Evolutionary conservation across 805 yeast species (phyloP).

Genomic region (Tetrapisispora iriomotensis): DNA sequence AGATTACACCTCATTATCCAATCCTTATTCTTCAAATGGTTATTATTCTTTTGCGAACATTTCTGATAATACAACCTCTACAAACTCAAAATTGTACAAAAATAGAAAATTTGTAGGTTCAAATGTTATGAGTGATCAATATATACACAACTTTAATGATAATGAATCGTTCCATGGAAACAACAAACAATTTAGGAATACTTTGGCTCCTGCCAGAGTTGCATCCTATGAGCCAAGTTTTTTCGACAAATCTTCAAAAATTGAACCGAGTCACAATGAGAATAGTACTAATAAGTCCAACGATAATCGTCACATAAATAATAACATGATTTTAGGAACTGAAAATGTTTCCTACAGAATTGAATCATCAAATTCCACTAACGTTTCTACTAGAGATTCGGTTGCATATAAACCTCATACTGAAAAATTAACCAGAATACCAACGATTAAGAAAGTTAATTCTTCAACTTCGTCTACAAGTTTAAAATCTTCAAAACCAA

Average conservation of each 20-base stretch:
- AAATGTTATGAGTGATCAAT: neutral
- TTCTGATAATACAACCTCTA: slow-evolving; percentile 28
- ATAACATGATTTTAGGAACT: neutral
- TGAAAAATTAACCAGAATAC: slow-evolving; percentile 5
- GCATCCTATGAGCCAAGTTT: neutral
- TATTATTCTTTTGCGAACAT: slow-evolving; percentile 31
- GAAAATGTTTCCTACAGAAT: slow-evolving; percentile 24
- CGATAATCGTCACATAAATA: neutral
- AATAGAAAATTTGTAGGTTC: neutral
- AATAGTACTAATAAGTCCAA: neutral
- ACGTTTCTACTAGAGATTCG: neutral
- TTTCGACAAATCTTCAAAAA: neutral
- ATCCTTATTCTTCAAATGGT: slow-evolving; percentile 24
- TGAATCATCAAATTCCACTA: slow-evolving; percentile 9
- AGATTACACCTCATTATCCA: slow-evolving; percentile 16
- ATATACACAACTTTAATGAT: neutral
- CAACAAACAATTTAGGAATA: slow-evolving; percentile 9
- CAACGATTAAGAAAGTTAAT: slow-evolving; percentile 12
- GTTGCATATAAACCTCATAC: neutral
- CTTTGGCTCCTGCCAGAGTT: slow-evolving; percentile 14
- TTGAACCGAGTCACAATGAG: neutral
- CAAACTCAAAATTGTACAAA: slow-evolving; percentile 5
- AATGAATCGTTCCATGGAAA: neutral
- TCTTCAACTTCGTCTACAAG: slow-evolving; percentile 7
- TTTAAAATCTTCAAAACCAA: neutral